Base-by-base conservation (phyloP, 106 monocot species). In the Dioscorea dumetorum region DNA sequence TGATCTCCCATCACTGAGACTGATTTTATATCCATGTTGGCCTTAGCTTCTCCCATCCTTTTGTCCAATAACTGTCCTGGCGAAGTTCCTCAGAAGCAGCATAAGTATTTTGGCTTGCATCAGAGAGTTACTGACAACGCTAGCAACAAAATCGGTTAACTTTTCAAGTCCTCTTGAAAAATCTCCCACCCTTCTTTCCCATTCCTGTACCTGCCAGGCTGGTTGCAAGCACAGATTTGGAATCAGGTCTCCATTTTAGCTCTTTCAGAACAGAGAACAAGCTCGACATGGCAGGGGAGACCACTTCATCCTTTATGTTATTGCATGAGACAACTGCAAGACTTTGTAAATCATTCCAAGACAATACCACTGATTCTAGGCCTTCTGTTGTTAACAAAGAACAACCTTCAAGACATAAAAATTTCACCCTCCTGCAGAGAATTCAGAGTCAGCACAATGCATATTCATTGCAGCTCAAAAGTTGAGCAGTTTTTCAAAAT, bases 241-340 rank as follows among this genome's bases (percentile, higher is more conserved):
- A 77, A 72, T 97, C 88, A 3, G 95, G 95, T 17, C 91, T 72
- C 95, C 95, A 97, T 72, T 92, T 91, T 57, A 97, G 74, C 74
- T 91, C 86, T 58, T 91, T 95, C 63, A 97, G 86, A 62, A 28
- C 67, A 50, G 91, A 74, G 74, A 97, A 91, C 54, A 91, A 68
- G 64, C 35, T 80, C 3, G 95, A 77, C 57, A 97, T 33, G 24
- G 86, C 86, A 63, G 91, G 86, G 41, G 78, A 76, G n/a, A 97
- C 72, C 63, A 76, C 88, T 28, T 74, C 73, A 32, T 86, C 86
- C 49, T 66, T 88, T 35, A 97, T 70, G 2, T 74, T 84, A 68
- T 91, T 91, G 84, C 95, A 97, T 8, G 95, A 86, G 22, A 92
- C 74, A 13, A 97, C 88, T 22, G 21, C 72, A 32, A 97, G 79